Evolutionary conservation across 208 protist species (phyloP).

Genomic region (Acanthamoeba lenticulata): DNA sequence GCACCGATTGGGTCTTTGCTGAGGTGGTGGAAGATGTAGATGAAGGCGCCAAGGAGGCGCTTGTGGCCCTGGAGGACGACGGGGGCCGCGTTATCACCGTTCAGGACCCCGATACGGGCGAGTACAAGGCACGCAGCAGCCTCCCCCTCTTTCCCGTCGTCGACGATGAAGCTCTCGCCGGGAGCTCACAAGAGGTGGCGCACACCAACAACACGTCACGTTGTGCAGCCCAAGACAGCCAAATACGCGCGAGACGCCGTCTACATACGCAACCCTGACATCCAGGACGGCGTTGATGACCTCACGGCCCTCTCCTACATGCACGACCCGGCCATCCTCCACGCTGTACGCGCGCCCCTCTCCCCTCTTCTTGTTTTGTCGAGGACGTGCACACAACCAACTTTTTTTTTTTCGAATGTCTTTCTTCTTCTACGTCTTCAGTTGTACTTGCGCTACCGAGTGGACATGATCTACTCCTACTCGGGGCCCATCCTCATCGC

Average conservation of each 20-base stretch:
- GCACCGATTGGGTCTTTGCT: slow-evolving; percentile 53
- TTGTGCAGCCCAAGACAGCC: slow-evolving; percentile 55
- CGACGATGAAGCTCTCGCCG: background rate
- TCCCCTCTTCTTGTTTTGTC: slow-evolving; percentile 73
- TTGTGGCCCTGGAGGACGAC: slow-evolving; percentile 42
- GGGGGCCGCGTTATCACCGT: slow-evolving; percentile 16
- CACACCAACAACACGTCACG: too few species aligned
- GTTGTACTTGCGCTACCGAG: slow-evolving; percentile 46
- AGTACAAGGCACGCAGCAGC: background rate
- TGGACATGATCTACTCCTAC: slow-evolving; percentile 69
- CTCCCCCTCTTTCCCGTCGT: background rate
- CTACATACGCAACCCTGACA: slow-evolving; percentile 68
- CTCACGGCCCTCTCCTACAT: slow-evolving; percentile 83
- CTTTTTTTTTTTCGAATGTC: background rate
- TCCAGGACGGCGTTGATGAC: slow-evolving; percentile 82
- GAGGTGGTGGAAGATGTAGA: slow-evolving; percentile 23
- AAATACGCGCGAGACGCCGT: background rate
- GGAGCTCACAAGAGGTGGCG: too few species aligned
- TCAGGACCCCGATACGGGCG: slow-evolving; percentile 10
- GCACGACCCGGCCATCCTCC: slow-evolving; percentile 85
- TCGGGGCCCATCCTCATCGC: slow-evolving; percentile 50
- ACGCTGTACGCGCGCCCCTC: slow-evolving; percentile 83
- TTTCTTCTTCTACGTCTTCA: slow-evolving; percentile 70
- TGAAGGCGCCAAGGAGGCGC: slow-evolving; percentile 29
- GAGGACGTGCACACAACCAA: background rate